Base-by-base conservation (phyloP, 352 stramenopile species). In the Phytophthora megakarya region DNA sequence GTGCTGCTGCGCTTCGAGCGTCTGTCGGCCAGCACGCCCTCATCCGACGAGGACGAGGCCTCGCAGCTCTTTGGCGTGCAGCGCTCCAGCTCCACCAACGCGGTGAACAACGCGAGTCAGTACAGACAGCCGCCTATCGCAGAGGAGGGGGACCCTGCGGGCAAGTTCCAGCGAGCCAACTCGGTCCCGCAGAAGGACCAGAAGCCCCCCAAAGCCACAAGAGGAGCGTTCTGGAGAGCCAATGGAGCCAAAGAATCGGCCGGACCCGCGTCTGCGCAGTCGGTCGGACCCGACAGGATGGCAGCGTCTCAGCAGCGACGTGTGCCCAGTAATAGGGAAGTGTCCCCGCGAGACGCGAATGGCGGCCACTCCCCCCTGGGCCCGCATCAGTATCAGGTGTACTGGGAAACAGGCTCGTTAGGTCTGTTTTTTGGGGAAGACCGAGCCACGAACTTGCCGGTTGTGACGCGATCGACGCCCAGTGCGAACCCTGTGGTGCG, bases 391-490 rank as follows among this genome's bases (percentile, higher is more conserved):
- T 90, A 90, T 45, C 78, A 93, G 52, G 86, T 94, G 26, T 80
- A 81, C 43, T 96, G 87, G 87, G 84, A 91, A 40, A 90, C 84
- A 0, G 87, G 87, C 0, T 87, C 84, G 6, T 52, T 96, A 6
- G 87, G 87, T n/a, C 33, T 96, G 22, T 93, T 93, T 56, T 96
- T 96, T 64, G 87, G 81, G 0, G 87, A 96, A 54, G 77, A 96
- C 37, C 75, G 77, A 12, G 37, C 67, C 3, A 90, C 84, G 0
- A 87, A 80, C 12, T 72, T 90, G 13, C 87, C 87, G 0, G 80
- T 96, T n/a, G 81, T 96, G 30, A 96, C 85, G 26, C 73, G 87
- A 13, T 86, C 82, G 1, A 89, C 84, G 39, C 60, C 81, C 1
- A 87, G 73, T 16, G 81, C 86, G 13, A 92, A 89, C 46, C 73